Percentiles rank a stretch among this genome's conserved stretches.
These are phyloP conservation scores for Aspergillus fischeri DNA, from an alignment of 2,329 filamentous ascomycete genomes.

Conservation along the genomic window DNA sequence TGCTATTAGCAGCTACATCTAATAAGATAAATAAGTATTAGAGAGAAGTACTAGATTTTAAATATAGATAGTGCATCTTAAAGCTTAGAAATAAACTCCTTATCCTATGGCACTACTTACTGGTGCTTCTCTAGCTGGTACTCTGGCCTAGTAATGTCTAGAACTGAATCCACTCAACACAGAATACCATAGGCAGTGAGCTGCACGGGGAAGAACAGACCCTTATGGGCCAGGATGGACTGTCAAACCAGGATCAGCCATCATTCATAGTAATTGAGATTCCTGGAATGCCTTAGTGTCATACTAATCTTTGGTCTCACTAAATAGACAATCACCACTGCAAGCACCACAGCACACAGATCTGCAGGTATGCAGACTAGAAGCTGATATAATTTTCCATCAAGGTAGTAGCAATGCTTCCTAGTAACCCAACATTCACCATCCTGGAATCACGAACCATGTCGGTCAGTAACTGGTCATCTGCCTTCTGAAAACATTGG, in stretches of 20 bases:
- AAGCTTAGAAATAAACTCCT: constrained; percentile 1
- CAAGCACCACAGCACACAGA: constrained; percentile 1
- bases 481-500: background rate
- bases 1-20: background rate
- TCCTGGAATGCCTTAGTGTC: background rate
- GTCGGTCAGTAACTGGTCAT: background rate
- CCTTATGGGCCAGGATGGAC: background rate
- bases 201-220: background rate
- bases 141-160: background rate
- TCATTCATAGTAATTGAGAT: background rate
- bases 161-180: background rate
- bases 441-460: background rate
- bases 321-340: background rate
- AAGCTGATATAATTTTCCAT: constrained; percentile 4
- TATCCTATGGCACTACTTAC: background rate
- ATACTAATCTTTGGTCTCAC: background rate
- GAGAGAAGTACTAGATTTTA: background rate
- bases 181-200: background rate
- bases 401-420: background rate
- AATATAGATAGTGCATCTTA: background rate
- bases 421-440: background rate
- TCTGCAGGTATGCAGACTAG: constrained; percentile 1
- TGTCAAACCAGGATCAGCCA: background rate
- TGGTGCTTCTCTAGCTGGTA: constrained; percentile 1
- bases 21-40: background rate